Evolutionary conservation across 192 early-diverging fungal species (phyloP).

Genomic region (Funneliformis geosporum): DNA sequence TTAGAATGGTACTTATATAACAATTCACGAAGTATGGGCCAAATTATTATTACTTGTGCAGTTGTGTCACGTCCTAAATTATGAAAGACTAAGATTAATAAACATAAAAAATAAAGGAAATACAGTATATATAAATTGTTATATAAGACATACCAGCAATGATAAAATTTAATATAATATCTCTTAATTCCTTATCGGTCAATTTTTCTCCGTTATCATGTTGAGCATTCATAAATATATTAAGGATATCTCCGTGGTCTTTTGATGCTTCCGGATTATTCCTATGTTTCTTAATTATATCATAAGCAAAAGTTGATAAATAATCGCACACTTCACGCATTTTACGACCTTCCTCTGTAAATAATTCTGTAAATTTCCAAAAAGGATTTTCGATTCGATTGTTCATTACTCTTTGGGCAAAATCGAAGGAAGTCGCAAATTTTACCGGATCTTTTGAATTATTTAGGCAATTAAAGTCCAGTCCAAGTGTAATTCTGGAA

Average conservation of each 20-base stretch:
- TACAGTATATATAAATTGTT: no score
- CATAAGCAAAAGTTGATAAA: constrained; percentile 40
- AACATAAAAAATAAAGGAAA: no score
- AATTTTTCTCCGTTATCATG: constrained; percentile 45
- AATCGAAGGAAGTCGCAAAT: constrained; percentile 58
- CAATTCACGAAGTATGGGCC: no score
- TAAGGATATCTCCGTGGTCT: constrained; percentile 37
- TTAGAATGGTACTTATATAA: no score
- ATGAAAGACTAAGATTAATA: no score
- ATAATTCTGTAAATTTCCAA: constrained; percentile 40
- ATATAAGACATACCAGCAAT: constrained; percentile 6
- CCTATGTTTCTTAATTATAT: constrained; percentile 35
- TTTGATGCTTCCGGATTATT: constrained; percentile 29
- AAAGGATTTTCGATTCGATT: constrained; percentile 39
- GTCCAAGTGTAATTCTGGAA: constrained; percentile 42
- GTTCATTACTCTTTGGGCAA: constrained; percentile 43
- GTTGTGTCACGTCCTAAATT: constrained; percentile 59
- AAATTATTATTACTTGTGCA: constrained; percentile 43
- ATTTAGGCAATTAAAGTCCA: constrained; percentile 37
- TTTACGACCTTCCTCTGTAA: constrained; percentile 28
- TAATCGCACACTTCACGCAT: constrained; percentile 33
- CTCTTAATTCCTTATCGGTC: constrained; percentile 44
- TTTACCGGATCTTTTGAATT: constrained; percentile 33
- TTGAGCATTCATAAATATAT: constrained; percentile 49
- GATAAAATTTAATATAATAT: constrained; percentile 53